Conservation (phyloP, 345 rosid genomes). For the Odontarrhena argentea region DNA sequence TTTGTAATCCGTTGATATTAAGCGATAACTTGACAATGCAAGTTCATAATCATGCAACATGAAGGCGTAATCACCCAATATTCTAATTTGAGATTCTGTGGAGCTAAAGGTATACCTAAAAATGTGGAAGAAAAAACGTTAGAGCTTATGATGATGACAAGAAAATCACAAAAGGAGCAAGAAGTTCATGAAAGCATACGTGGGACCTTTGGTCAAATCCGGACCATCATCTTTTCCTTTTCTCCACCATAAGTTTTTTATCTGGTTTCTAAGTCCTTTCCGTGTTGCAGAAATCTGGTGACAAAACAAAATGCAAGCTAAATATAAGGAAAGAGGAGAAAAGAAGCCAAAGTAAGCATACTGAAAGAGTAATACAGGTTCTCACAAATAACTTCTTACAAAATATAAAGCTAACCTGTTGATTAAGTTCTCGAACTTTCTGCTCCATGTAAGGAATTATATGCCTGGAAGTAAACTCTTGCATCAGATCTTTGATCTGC, state of each 20-base stretch:
- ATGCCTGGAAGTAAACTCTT: constrained; percentile 86
- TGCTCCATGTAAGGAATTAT: constrained; percentile 97
- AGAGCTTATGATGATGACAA: constrained; percentile 30
- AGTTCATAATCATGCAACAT: constrained; percentile 97
- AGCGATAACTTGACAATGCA: constrained; percentile 89
- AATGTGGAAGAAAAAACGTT: constrained; percentile 29
- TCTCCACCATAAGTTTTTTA: constrained; percentile 99
- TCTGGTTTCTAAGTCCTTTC: constrained; percentile 94
- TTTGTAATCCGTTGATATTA: constrained; percentile 95
- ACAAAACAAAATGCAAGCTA: constrained; percentile 37
- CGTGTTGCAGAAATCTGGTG: constrained; percentile 87
- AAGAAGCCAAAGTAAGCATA: constrained; percentile 25
- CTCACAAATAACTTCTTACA: constrained; percentile 6
- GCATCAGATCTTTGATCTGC: constrained; percentile 86
- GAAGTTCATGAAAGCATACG: constrained; percentile 51
- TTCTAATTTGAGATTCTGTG: constrained; percentile 87
- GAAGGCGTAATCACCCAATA: constrained; percentile 95
- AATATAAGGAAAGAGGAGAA: constrained; percentile 18
- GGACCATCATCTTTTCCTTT: constrained; percentile 89
- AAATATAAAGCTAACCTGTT: constrained; percentile 57
- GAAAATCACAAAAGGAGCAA: constrained; percentile 28
- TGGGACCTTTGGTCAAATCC: constrained; percentile 67
- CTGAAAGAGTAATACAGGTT: background rate
- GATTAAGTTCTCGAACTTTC: constrained; percentile 86
- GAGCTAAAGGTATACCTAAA: constrained; percentile 95